phyloP scores from a whole-genome alignment of 306 rosid genomes.

The Cicer chorassanicum region DNA sequence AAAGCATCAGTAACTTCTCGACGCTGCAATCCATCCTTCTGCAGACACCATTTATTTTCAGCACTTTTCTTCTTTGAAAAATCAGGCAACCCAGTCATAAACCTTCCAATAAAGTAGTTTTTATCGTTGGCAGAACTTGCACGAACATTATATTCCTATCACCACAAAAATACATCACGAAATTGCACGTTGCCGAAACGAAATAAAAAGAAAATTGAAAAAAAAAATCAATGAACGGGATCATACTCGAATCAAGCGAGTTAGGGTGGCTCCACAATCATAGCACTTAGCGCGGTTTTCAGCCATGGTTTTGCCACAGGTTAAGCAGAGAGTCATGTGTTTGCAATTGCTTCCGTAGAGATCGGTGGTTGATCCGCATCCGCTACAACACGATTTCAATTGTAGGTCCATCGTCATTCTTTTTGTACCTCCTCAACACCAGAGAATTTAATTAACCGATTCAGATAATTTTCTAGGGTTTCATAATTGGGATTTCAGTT shows the following conservation, averaged over 20 bases:
- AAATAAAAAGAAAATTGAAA: background rate
- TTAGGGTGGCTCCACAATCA: slow-evolving; percentile 73
- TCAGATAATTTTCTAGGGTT: slow-evolving; percentile 35
- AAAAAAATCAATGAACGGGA: background rate
- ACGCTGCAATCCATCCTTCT: slow-evolving; percentile 83
- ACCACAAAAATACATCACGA: slow-evolving; percentile 2
- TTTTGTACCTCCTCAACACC: background rate
- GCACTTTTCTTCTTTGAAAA: slow-evolving; percentile 88
- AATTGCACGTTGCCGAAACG: background rate
- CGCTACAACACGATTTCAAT: slow-evolving; percentile 70
- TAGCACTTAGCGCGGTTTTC: slow-evolving; percentile 71
- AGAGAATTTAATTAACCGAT: background rate
- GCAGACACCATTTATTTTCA: slow-evolving; percentile 85
- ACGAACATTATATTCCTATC: slow-evolving; percentile 90
- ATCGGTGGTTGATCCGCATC: slow-evolving; percentile 79
- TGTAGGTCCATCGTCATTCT: slow-evolving; percentile 65
- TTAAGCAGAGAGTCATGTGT: slow-evolving; percentile 86
- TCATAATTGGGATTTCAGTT: background rate
- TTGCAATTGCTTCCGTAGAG: slow-evolving; percentile 96
- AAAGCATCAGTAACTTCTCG: slow-evolving; percentile 75
- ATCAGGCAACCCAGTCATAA: slow-evolving; percentile 81
- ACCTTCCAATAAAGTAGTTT: slow-evolving; percentile 80
- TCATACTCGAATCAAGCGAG: slow-evolving; percentile 85
- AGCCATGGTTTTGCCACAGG: slow-evolving; percentile 87
- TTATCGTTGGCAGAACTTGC: slow-evolving; percentile 75